These are phyloP conservation scores for Macrophomina tecta DNA, from an alignment of 2,329 filamentous ascomycete species.

Conservation along the genomic window DNA sequence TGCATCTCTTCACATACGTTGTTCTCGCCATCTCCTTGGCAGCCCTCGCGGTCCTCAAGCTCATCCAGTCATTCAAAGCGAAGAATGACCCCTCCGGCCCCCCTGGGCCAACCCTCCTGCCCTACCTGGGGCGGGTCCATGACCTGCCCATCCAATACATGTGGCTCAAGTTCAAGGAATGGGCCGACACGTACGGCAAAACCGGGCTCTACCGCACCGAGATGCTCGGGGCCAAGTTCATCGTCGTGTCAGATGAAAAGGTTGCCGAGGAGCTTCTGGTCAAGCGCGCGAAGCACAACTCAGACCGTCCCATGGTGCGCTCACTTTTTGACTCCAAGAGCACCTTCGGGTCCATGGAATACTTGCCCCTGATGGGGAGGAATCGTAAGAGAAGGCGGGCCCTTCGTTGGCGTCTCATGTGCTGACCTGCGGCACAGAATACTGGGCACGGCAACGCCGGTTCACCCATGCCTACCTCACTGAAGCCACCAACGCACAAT, in stretches of 20 bases:
- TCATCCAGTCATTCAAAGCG: constrained; percentile 24
- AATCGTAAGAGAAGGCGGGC: constrained; percentile 52
- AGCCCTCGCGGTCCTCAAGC: constrained; percentile 41
- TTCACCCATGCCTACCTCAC: constrained; percentile 60
- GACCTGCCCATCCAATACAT: constrained; percentile 56
- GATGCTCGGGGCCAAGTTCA: constrained; percentile 50
- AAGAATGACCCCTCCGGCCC: constrained; percentile 33
- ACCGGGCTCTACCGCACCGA: constrained; percentile 39
- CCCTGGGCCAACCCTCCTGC: constrained; percentile 49
- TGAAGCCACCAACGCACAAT: constrained; percentile 51
- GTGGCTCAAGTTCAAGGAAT: constrained; percentile 60
- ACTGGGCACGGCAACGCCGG: constrained; percentile 61
- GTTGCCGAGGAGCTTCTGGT: constrained; percentile 61
- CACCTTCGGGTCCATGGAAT: constrained; percentile 61
- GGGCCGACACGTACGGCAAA: constrained; percentile 42
- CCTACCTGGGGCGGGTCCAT: constrained; percentile 49
- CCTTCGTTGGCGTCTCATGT: not conserved
- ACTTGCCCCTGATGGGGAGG: constrained; percentile 62
- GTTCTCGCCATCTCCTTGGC: constrained; percentile 45
- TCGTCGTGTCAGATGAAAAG: constrained; percentile 59
- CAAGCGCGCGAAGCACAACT: constrained; percentile 59
- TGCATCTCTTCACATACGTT: constrained; percentile 51
- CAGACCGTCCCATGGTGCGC: constrained; percentile 57
- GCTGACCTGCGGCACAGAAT: constrained; percentile 44
- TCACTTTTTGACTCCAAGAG: constrained; percentile 63